These are phyloP conservation scores for Tricholoma terreum DNA, from an alignment of 768 basidiomycete species.

Conservation along the genomic window DNA sequence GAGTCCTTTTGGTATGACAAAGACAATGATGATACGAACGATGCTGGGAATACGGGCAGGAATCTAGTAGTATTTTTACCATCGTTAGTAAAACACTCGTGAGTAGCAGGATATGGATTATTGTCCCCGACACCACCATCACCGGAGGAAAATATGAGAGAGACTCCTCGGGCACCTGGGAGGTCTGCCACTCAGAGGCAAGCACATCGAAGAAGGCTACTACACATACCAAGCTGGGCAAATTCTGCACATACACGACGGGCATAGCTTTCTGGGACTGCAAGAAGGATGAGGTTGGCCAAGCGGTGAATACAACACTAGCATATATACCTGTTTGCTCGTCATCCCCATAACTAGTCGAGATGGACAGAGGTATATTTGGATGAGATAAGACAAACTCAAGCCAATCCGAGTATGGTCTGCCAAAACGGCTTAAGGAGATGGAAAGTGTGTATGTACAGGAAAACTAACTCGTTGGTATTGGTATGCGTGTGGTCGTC, in stretches of 20 bases:
- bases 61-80: slow-evolving; percentile 44
- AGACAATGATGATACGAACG: slow-evolving; percentile 24
- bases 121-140: slow-evolving; percentile 58
- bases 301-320: not conserved
- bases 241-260: slow-evolving; percentile 45
- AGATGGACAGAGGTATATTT: slow-evolving; percentile 53
- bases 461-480: slow-evolving; percentile 32
- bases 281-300: slow-evolving; percentile 29
- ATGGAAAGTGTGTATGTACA: no score
- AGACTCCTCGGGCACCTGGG: slow-evolving; percentile 48
- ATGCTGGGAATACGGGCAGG: slow-evolving; percentile 49
- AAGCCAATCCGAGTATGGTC: slow-evolving; percentile 50
- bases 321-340: slow-evolving; percentile 55
- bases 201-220: not conserved
- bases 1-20: not conserved
- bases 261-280: slow-evolving; percentile 45
- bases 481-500: slow-evolving; percentile 37
- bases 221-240: slow-evolving; percentile 43
- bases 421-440: no score
- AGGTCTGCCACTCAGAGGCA: not conserved
- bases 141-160: slow-evolving; percentile 53
- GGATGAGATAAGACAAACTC: slow-evolving; percentile 46
- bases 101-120: slow-evolving; percentile 38
- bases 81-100: slow-evolving; percentile 47
- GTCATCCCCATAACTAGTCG: slow-evolving; percentile 66